Evolutionary conservation across 495 filamentous ascomycete species (phyloP).

Genomic region (Penicillium coprophilum): DNA sequence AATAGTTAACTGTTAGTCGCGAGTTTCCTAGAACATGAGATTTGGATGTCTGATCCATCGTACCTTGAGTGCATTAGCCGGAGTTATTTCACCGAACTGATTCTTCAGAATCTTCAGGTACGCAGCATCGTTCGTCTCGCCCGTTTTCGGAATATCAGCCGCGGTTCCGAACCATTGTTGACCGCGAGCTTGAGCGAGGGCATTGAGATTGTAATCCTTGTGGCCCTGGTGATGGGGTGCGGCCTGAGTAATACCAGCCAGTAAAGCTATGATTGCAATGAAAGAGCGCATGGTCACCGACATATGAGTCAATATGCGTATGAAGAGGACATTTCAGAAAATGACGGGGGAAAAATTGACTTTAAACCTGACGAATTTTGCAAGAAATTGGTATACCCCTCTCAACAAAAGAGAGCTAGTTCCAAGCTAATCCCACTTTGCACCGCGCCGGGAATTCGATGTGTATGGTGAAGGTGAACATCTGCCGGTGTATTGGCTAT

Average conservation of each 20-base stretch:
- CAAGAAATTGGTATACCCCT: neutral
- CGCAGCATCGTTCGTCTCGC: constrained; percentile 20
- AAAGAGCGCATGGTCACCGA: neutral
- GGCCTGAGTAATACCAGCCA: constrained; percentile 11
- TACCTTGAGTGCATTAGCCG: constrained; percentile 55
- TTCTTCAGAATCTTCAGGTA: constrained; percentile 30
- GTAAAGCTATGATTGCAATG: constrained; percentile 9
- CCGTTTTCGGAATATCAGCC: constrained; percentile 23
- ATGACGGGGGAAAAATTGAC: neutral
- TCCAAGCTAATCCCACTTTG: neutral
- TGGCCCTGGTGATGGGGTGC: constrained; percentile 6
- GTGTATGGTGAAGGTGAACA: neutral
- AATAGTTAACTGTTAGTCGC: too few species aligned
- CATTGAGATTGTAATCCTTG: constrained; percentile 10
- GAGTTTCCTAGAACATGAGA: too few species aligned
- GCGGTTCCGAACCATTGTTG: constrained; percentile 27
- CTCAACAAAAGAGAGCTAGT: neutral
- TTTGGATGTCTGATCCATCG: neutral
- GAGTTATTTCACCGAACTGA: constrained; percentile 54
- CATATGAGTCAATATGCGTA: neutral
- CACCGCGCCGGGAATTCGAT: neutral
- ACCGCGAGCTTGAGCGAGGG: constrained; percentile 22
- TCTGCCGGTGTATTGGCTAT: neutral
- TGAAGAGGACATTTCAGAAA: neutral
- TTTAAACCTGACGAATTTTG: neutral